Base-by-base conservation (phyloP, 164 flowering plant species). In the Vitis rotundifolia region DNA sequence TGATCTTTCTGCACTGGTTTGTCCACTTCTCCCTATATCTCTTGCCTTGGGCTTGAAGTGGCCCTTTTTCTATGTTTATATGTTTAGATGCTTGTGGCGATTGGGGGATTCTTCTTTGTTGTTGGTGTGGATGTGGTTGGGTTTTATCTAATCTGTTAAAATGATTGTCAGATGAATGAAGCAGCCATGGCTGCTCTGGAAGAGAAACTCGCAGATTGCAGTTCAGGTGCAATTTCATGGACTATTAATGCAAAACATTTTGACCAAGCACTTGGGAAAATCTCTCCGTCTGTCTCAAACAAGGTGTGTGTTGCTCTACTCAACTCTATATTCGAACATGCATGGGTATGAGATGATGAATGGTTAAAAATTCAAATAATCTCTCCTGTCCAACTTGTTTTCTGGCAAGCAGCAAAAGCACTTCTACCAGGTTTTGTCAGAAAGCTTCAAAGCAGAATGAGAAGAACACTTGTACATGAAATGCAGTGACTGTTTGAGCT, bases 1-100 rank as follows among this genome's bases (percentile, higher is more conserved):
- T n/a, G 97, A 95, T 76, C 97, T 95, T 69, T 72, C 87, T 49
- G 86, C 84, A 63, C 72, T 93, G 93, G 99, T 94, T 67, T 64
- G 88, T 67, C 28, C 11, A 22, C 49, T 49, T 14, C n/a, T 56
- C 14, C 29, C 12, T 16, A 4, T 4, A 5, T 53, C 6, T 53
- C n/a, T 53, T 12, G 15, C 7, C n/a, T 13, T 53, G 56, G n/a
- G 14, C n/a, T 13, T 53, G 63, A 13, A 22, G 2, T 22, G 57
- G 22, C 14, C 51, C 18, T 31, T 8, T 50, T 37, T 44, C 2
- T 14, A 31, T 37, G 70, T 14, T 16, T 44, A 19, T 11, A 8
- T 31, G 18, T 16, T 28, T 57, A 31, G 49, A 37, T 44, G 19
- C n/a, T 31, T 37, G 64, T n/a, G 18, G 44, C 0, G 2, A 6